Percentiles rank a stretch among this genome's conserved stretches.
Conservation (phyloP, 1,139 yeast species). For the Kodamaea anthophila region DNA sequence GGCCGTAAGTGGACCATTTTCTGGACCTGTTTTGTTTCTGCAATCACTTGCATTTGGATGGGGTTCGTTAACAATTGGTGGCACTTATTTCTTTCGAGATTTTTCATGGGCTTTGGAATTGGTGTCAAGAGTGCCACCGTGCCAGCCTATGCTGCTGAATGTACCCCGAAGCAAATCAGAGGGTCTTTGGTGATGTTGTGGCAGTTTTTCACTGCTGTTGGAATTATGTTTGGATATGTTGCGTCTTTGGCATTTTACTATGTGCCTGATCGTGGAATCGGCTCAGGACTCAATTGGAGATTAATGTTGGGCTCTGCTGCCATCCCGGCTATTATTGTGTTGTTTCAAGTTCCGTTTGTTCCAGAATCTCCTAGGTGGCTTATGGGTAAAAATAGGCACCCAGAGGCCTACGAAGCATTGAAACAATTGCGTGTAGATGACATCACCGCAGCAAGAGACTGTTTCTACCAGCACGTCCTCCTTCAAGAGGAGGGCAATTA, state of each 20-base stretch:
- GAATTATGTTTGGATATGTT: conserved; percentile 77
- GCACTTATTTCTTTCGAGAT: conserved; percentile 68
- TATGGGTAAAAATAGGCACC: conserved; percentile 22
- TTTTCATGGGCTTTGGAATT: conserved; percentile 68
- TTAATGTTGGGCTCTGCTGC: conserved; percentile 75
- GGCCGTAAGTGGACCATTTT: conserved; percentile 77
- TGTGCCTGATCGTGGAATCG: conserved; percentile 18
- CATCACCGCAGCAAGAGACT: conserved; percentile 22
- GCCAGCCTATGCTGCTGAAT: conserved; percentile 77
- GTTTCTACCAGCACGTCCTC: conserved; percentile 22
- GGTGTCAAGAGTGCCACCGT: conserved; percentile 80
- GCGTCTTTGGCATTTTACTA: conserved; percentile 54
- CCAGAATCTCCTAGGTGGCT: conserved; percentile 28
- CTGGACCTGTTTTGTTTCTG: conserved; percentile 59
- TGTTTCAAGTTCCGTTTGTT: conserved; percentile 54
- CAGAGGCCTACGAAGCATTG: conserved; percentile 19
- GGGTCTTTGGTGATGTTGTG: conserved; percentile 83
- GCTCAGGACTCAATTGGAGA: conserved; percentile 61
- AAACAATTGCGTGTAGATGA: conserved; percentile 13
- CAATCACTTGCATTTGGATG: conserved; percentile 71
- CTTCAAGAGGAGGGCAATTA: conserved; percentile 60
- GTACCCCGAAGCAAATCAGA: conserved; percentile 68
- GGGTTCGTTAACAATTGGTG: conserved; percentile 70
- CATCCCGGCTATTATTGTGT: conserved; percentile 63
- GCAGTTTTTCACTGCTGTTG: conserved; percentile 86